A percentile compares a stretch with the other conserved stretches of the same genome.
Evolutionary conservation across 768 basidiomycete species (phyloP).

Genomic region (Austroboletus eburneus): DNA sequence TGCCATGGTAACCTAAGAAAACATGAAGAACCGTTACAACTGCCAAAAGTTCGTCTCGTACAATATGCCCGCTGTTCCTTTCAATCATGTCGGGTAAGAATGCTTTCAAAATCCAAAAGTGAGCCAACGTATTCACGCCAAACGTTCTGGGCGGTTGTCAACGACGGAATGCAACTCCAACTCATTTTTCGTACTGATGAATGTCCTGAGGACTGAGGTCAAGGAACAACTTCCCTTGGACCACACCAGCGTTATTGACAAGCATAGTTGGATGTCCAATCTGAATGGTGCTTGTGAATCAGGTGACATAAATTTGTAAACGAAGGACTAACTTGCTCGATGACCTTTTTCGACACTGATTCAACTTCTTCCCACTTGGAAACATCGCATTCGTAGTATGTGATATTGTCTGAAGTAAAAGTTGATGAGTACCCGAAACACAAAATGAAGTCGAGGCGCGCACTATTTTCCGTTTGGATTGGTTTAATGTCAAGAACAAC

Average conservation of each 20-base stretch:
- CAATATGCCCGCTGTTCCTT: slow-evolving; percentile 78
- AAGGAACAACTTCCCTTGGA: slow-evolving; percentile 81
- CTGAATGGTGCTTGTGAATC: slow-evolving; percentile 35
- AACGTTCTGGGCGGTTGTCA: slow-evolving; percentile 60
- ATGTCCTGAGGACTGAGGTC: slow-evolving; percentile 79
- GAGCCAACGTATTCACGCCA: slow-evolving; percentile 79
- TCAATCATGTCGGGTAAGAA: slow-evolving; percentile 89
- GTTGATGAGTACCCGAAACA: not conserved
- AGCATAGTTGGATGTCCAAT: slow-evolving; percentile 86
- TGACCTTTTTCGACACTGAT: slow-evolving; percentile 63
- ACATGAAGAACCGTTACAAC: slow-evolving; percentile 10
- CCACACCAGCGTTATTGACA: slow-evolving; percentile 93
- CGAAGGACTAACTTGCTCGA: slow-evolving; percentile 60
- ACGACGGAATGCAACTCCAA: not conserved
- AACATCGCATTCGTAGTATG: slow-evolving; percentile 88
- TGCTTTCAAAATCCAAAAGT: slow-evolving; percentile 90
- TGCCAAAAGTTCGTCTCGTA: slow-evolving; percentile 33
- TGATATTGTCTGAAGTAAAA: slow-evolving; percentile 59
- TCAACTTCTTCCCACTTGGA: slow-evolving; percentile 86
- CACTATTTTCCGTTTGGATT: slow-evolving; percentile 73
- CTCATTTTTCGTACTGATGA: slow-evolving; percentile 74
- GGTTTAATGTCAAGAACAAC: slow-evolving; percentile 84
- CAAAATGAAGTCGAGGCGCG: slow-evolving; percentile 17
- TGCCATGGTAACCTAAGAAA: slow-evolving; percentile 64
- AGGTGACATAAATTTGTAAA: not conserved